Conservation (phyloP, 441 rosid genomes). For the Daphne laureola region DNA sequence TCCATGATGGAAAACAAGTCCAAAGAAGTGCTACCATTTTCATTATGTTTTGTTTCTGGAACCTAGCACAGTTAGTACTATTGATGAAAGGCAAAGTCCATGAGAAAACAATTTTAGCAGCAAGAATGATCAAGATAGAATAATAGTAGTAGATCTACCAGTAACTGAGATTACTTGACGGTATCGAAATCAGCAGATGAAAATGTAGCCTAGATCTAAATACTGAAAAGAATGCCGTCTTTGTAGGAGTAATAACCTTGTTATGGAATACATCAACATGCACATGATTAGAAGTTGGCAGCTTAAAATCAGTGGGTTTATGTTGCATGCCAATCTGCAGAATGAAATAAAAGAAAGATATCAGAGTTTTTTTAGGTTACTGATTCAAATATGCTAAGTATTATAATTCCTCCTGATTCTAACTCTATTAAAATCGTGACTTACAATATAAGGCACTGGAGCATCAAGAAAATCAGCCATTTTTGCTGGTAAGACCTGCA, state of each 20-base stretch:
- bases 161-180: too few species aligned
- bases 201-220: not conserved
- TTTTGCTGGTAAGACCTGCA: conserved; percentile 76
- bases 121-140: too few species aligned
- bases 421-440: conserved; percentile 15
- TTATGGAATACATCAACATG: conserved; percentile 60
- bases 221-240: conserved; percentile 8
- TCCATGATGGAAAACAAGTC: too few species aligned
- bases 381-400: not conserved
- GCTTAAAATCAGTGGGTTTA: conserved; percentile 67
- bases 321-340: conserved; percentile 76
- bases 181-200: too few species aligned
- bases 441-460: conserved; percentile 95
- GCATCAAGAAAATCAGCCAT: conserved; percentile 99
- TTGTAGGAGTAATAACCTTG: conserved; percentile 45
- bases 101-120: too few species aligned
- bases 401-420: conserved; percentile 2
- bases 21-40: too few species aligned
- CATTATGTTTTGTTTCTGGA: too few species aligned
- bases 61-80: too few species aligned
- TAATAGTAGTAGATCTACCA: too few species aligned
- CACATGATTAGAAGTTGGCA: conserved; percentile 70
- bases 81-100: too few species aligned
- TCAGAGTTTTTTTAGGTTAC: not conserved
- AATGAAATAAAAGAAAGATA: conserved; percentile 9